Conservation (phyloP, 805 yeast genomes). For the Cyberlindnera saturnus region DNA sequence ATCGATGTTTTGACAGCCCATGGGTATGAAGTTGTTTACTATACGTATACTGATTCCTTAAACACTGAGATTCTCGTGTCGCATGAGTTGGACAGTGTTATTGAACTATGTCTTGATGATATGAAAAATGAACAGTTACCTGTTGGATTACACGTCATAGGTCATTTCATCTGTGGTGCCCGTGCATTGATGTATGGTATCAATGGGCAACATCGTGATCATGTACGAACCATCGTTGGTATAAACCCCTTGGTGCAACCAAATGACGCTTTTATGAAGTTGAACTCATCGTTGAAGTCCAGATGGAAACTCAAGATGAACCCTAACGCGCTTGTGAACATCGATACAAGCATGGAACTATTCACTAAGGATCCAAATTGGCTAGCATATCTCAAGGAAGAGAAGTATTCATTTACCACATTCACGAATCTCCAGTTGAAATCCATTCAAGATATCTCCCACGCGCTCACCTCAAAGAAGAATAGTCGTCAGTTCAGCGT, state of each 20-base stretch:
- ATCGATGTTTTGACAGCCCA: constrained; percentile 11
- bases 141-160: constrained; percentile 12
- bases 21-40: constrained; percentile 17
- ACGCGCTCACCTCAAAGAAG: constrained; percentile 3
- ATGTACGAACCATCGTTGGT: constrained; percentile 12
- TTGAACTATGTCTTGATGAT: constrained; percentile 16
- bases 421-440: constrained; percentile 5
- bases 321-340: constrained; percentile 3
- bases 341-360: constrained; percentile 1
- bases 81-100: constrained; percentile 14
- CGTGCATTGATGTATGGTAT: constrained; percentile 15
- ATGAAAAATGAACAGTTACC: constrained; percentile 2
- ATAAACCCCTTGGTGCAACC: constrained; percentile 18
- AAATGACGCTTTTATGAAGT: neutral
- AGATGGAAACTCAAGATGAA: constrained; percentile 7
- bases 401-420: constrained; percentile 2
- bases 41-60: constrained; percentile 2
- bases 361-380: constrained; percentile 11
- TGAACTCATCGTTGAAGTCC: constrained; percentile 2
- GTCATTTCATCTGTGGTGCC: constrained; percentile 13
- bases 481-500: constrained; percentile 5
- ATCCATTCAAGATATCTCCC: constrained; percentile 2
- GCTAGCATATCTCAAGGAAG: constrained; percentile 5
- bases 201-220: constrained; percentile 10
- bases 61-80: constrained; percentile 2